phyloP scores from a whole-genome alignment of 2,329 filamentous ascomycete genomes.

The Colletotrichum theobromicola region DNA sequence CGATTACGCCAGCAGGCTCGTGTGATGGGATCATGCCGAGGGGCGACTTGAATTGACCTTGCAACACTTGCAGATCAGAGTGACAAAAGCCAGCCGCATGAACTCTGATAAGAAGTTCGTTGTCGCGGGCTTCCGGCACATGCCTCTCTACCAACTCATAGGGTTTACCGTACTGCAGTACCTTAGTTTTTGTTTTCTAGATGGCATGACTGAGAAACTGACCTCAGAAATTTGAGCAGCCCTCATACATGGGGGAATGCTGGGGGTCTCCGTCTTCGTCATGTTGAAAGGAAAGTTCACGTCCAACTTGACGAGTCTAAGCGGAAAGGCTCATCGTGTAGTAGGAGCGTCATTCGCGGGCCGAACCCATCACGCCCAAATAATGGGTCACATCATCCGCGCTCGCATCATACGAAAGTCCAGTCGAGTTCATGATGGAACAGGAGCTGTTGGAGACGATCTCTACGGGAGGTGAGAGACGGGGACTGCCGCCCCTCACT shows the following conservation, averaged over 20 bases:
- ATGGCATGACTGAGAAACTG: neutral
- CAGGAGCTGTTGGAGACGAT: neutral
- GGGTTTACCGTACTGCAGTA: slow-evolving; percentile 31
- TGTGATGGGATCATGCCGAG: slow-evolving; percentile 37
- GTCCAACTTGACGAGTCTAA: neutral
- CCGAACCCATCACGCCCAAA: neutral
- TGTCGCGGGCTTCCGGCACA: slow-evolving; percentile 27
- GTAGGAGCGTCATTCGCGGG: neutral
- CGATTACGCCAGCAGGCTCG: slow-evolving; percentile 38
- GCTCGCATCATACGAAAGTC: no score
- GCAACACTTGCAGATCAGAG: slow-evolving; percentile 38
- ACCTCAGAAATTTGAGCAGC: slow-evolving; percentile 24
- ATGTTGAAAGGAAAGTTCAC: neutral
- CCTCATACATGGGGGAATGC: slow-evolving; percentile 14
- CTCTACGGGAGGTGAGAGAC: neutral
- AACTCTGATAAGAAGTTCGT: slow-evolving; percentile 35
- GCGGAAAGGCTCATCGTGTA: neutral
- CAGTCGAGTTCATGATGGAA: neutral
- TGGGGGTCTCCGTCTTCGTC: neutral
- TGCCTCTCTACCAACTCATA: slow-evolving; percentile 27
- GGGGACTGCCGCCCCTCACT: neutral
- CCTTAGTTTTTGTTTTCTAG: neutral
- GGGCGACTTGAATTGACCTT: slow-evolving; percentile 33
- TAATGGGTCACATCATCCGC: neutral
- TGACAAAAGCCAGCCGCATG: slow-evolving; percentile 42